A percentile compares a stretch with the other conserved stretches of the same genome.
phyloP scores from a whole-genome alignment of 352 stramenopile genomes.

The Phytophthora constricta region DNA sequence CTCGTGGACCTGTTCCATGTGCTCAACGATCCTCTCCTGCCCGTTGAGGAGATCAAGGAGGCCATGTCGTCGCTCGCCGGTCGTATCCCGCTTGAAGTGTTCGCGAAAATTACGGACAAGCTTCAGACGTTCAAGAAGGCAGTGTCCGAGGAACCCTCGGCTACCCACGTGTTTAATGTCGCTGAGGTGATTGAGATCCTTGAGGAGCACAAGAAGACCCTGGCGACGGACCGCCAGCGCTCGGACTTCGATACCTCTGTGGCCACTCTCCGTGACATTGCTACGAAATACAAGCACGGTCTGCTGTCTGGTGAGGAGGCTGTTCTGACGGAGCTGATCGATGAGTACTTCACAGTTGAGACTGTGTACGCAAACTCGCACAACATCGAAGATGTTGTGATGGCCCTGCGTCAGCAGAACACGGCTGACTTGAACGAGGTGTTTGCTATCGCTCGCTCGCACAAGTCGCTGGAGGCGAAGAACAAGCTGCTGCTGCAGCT shows the following conservation, averaged over 20 bases:
- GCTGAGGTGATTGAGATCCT: slow-evolving; percentile 61
- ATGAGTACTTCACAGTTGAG: slow-evolving; percentile 84
- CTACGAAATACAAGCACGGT: slow-evolving; percentile 80
- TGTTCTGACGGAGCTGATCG: slow-evolving; percentile 77
- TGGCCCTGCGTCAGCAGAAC: slow-evolving; percentile 91
- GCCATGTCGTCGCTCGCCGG: slow-evolving; percentile 96
- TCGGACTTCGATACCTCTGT: slow-evolving; percentile 81
- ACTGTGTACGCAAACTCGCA: slow-evolving; percentile 74
- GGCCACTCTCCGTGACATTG: slow-evolving; percentile 71
- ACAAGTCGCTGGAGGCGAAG: slow-evolving; percentile 90
- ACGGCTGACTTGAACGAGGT: slow-evolving; percentile 84
- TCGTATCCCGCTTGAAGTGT: slow-evolving; percentile 94
- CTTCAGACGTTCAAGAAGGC: slow-evolving; percentile 75
- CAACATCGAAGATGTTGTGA: slow-evolving; percentile 86
- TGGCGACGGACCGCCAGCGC: slow-evolving; percentile 57
- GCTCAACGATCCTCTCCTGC: slow-evolving; percentile 75
- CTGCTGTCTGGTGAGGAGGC: slow-evolving; percentile 69
- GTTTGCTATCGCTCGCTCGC: slow-evolving; percentile 91
- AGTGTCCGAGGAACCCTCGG: slow-evolving; percentile 36
- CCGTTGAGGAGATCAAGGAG: slow-evolving; percentile 96
- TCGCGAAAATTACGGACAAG: slow-evolving; percentile 89
- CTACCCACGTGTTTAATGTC: slow-evolving; percentile 58
- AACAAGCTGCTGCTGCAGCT: slow-evolving; percentile 85
- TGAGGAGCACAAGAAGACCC: slow-evolving; percentile 66
- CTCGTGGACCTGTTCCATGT: slow-evolving; percentile 87